Conservation (phyloP, 2,329 filamentous ascomycete genomes). For the Sporothrix dimorphospora region DNA sequence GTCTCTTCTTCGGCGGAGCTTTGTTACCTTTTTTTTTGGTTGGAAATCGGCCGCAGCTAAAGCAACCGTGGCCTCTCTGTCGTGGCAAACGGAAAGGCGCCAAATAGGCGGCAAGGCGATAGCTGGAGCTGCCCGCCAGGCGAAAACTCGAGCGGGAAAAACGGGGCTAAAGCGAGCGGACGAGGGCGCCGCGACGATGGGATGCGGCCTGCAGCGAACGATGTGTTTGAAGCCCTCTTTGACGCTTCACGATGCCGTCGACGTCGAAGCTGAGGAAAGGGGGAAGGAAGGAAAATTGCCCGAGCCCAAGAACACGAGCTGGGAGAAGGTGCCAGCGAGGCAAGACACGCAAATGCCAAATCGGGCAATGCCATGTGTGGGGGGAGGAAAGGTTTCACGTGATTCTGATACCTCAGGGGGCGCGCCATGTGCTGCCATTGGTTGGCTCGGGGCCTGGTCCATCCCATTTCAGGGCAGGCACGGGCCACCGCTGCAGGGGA, state of each 20-base stretch:
- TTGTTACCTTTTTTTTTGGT: conserved; percentile 12
- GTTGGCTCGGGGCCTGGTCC: neutral
- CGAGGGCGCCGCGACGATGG: neutral
- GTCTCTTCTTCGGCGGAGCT: conserved; percentile 18
- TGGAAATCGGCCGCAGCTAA: conserved; percentile 17
- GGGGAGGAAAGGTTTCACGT: conserved; percentile 16
- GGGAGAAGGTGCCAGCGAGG: conserved; percentile 21
- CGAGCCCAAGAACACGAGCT: conserved; percentile 8
- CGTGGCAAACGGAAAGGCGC: conserved; percentile 29
- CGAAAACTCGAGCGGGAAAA: neutral
- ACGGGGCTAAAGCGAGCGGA: conserved; percentile 9
- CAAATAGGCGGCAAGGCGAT: conserved; percentile 14
- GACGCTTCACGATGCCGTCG: conserved; percentile 21
- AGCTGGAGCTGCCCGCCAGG: neutral
- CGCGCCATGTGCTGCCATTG: conserved; percentile 4
- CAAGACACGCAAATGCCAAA: conserved; percentile 21
- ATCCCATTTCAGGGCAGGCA: neutral
- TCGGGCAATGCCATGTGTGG: conserved; percentile 24
- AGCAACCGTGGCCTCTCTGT: conserved; percentile 31
- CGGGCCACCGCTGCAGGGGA: conserved; percentile 3
- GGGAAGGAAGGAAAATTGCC: conserved; percentile 4
- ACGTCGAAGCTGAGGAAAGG: conserved; percentile 18
- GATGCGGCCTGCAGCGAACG: neutral
- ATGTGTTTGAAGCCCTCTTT: conserved; percentile 10
- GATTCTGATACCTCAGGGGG: conserved; percentile 15